Conservation (phyloP, 768 basidiomycete species). For the Trametes sanguinea region DNA sequence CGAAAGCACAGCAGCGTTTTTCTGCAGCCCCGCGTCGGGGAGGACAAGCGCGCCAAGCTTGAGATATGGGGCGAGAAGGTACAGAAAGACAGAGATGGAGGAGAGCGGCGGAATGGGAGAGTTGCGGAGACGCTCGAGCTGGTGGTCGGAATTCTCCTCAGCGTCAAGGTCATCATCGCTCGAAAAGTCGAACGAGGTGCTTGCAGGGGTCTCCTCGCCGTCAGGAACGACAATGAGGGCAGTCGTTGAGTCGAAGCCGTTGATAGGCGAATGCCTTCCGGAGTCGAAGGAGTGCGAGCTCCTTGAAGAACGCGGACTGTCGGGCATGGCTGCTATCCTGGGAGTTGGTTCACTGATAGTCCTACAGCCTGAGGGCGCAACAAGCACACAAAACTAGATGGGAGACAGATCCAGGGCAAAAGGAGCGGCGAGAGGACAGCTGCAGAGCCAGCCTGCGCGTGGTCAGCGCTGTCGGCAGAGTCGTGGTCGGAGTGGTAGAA, state of each 20-base stretch:
- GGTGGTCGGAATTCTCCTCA: slow-evolving; percentile 39
- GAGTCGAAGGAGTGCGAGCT: slow-evolving; percentile 29
- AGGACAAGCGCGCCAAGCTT: slow-evolving; percentile 70
- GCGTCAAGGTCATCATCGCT: slow-evolving; percentile 46
- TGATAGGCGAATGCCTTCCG: slow-evolving; percentile 27
- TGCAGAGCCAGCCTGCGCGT: slow-evolving; percentile 23
- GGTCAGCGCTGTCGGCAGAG: slow-evolving; percentile 16
- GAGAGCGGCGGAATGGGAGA: slow-evolving; percentile 56
- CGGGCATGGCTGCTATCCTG: background rate
- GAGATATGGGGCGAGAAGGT: slow-evolving; percentile 68
- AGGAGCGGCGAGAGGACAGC: slow-evolving; percentile 9
- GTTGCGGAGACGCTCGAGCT: slow-evolving; percentile 28
- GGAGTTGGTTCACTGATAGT: background rate
- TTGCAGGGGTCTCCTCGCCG: slow-evolving; percentile 40
- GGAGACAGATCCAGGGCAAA: background rate
- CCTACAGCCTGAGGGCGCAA: slow-evolving; percentile 2
- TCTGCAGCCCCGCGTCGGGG: slow-evolving; percentile 47
- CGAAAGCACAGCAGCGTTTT: slow-evolving; percentile 51
- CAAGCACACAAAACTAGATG: background rate
- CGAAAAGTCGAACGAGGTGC: slow-evolving; percentile 35
- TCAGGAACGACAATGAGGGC: slow-evolving; percentile 67
- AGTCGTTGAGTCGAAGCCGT: slow-evolving; percentile 44
- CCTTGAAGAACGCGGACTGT: slow-evolving; percentile 26
- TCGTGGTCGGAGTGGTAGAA: slow-evolving; percentile 3
- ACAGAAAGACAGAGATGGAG: slow-evolving; percentile 61